Base-by-base conservation (phyloP, 352 stramenopile genomes). In the Phytophthora quininea region DNA sequence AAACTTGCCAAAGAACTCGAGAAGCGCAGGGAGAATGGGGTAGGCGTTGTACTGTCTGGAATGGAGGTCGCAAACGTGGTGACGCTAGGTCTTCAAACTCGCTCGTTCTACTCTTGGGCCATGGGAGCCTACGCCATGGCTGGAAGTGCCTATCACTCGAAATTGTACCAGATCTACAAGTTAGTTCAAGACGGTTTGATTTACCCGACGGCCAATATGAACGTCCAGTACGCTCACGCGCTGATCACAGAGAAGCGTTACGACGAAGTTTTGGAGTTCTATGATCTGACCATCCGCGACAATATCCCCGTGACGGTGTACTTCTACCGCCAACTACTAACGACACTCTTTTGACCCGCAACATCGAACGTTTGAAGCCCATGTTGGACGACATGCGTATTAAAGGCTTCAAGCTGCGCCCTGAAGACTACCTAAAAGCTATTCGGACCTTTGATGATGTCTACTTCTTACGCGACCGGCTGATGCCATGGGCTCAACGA, bases 191-290 rank as follows among this genome's bases (percentile, higher is more conserved):
- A 76, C 9, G 67, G 71, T 5, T 40, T 59, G 10, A 49, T 89
- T 19, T 87, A 89, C 61, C 79, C 82, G 55, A 85, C 84, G 1
- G 79, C 81, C 7, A 87, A 85, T 64, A 92, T 90, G 81, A 90
- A 82, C 51, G 66, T 71, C 30, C 72, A 85, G 59, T 92, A 88
- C 64, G 19, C 86, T 4, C 73, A 71, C 30, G 67, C 78, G 35
- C 59, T 92, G 9, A 71, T 89, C 52, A 69, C 50, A 15, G 58
- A 76, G 47, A 64, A 52, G 31, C 64, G 78, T 2, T 76, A 69
- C 19, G 67, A 77, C 43, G 69, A 86, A 31, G 74, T 77, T 19
- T 70, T 80, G n/a, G 69, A 73, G n/a, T 79, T 90, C 55, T 90
- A 82, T 50, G 50, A 75, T 30, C 35, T 69, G 14, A 73, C 88